phyloP scores from a whole-genome alignment of 164 flowering plant genomes.

The Vitis labrusca region DNA sequence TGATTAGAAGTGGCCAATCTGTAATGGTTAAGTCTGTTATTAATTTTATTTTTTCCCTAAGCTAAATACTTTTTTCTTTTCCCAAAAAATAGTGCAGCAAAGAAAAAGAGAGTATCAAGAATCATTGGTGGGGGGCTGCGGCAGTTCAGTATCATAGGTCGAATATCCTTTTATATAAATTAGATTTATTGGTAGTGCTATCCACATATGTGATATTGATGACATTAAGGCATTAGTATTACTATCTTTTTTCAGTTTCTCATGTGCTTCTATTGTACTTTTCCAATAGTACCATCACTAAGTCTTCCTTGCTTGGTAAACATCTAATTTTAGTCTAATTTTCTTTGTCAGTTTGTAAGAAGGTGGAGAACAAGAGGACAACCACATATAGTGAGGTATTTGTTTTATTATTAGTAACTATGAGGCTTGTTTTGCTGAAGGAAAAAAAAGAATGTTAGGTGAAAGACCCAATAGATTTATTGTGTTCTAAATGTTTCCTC shows the following conservation, averaged over 20 bases:
- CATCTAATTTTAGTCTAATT: background rate
- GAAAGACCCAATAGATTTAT: background rate
- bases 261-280: background rate
- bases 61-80: background rate
- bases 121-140: conserved; percentile 27
- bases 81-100: background rate
- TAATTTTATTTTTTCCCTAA: background rate
- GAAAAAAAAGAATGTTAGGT: background rate
- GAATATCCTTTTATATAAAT: background rate
- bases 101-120: conserved; percentile 1
- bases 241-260: background rate
- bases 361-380: conserved; percentile 32
- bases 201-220: background rate
- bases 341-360: conserved; percentile 26
- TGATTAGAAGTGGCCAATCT: background rate
- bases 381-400: conserved; percentile 34
- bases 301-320: background rate
- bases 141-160: conserved; percentile 22
- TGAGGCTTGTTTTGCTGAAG: background rate
- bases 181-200: background rate
- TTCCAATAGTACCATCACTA: background rate
- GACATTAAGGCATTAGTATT: background rate
- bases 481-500: background rate
- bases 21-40: no score
- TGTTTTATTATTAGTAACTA: background rate